Conservation (phyloP, 805 yeast genomes). For the Kazachstania psychrophila region DNA sequence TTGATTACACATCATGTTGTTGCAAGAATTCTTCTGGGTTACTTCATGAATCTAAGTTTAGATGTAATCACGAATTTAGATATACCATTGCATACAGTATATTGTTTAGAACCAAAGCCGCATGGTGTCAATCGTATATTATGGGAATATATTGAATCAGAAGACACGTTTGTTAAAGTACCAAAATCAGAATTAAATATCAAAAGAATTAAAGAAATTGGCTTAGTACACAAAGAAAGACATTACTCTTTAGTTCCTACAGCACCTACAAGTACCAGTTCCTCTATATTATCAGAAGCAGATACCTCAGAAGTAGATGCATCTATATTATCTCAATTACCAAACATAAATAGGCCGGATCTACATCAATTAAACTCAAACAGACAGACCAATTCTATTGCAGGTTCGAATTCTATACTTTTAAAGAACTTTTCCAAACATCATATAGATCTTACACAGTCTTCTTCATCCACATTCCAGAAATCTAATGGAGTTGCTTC, state of each 20-base stretch:
- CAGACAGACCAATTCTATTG: too few relatives aligned
- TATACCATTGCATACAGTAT: slow-evolving; percentile 85
- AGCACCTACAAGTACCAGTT: slow-evolving; percentile 39
- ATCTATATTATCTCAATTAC: too few relatives aligned
- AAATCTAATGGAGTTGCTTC: too few relatives aligned
- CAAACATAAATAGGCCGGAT: too few relatives aligned
- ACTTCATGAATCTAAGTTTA: slow-evolving; percentile 73
- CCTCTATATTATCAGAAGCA: too few relatives aligned
- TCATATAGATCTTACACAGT: too few relatives aligned
- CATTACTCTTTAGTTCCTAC: slow-evolving; percentile 70
- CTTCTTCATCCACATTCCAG: too few relatives aligned
- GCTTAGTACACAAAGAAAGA: slow-evolving; percentile 58
- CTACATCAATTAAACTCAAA: too few relatives aligned
- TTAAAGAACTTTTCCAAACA: too few relatives aligned
- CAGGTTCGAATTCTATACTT: too few relatives aligned
- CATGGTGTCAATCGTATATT: slow-evolving; percentile 90
- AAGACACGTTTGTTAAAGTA: slow-evolving; percentile 70
- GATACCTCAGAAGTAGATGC: too few relatives aligned
- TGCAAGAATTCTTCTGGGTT: slow-evolving; percentile 76
- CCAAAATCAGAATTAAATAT: slow-evolving; percentile 35
- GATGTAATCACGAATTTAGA: slow-evolving; percentile 82
- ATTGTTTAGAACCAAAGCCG: slow-evolving; percentile 84
- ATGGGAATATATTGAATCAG: slow-evolving; percentile 73
- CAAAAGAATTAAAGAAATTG: slow-evolving; percentile 55
- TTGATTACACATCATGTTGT: slow-evolving; percentile 90